Evolutionary conservation across 1,139 yeast genomes (phyloP), one percentile per base, ranked within the genome.

Genomic region (Suhomyces anneliseae): DNA sequence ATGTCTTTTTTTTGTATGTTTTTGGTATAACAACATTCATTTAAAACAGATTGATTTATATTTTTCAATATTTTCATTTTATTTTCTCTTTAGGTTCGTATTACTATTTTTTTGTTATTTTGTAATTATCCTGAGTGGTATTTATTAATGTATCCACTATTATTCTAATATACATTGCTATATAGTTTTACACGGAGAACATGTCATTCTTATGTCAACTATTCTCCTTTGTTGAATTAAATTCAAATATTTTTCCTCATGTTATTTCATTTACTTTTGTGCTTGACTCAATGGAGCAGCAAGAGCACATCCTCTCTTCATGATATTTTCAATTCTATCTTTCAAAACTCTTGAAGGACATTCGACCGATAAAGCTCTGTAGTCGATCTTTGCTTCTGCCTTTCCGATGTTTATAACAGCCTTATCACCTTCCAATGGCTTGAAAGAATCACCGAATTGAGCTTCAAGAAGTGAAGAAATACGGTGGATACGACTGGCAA

Each of bases 361-460:
- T n/a, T 77, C 82, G 0, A 92, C 96, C 2, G 76, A 70, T 62
- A 90, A 75, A 39, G 78, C 79, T 2, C 73, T 65, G 55, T 85
- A 88, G 54, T 85, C 79, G 14, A 95, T 81, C 14, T 69, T 70
- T 2, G 97, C 99, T 44, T 74, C 82, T 53, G 78, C 81, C 52
- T 83, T 83, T 35, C 96, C 98, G 49, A 93, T 85, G 27, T 68
- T 69, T 29, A 87, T 78, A 5, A 68, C 69, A 1, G 90, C 92
- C 12, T 72, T 71, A 15, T 72, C 78, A 7, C 65, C 62, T 27
- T 68, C 54, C 2, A 70, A 70, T 7, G 68, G 59, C 6, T 65
- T 64, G 49, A 89, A 79, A 0, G 92, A 69, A 36, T 87, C 90
- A 8, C 99, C 99, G 68, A 93, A 93, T 60, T 93, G 99, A 0